phyloP scores from a whole-genome alignment of 2,329 filamentous ascomycete genomes.

The Penicillium occitanis region DNA sequence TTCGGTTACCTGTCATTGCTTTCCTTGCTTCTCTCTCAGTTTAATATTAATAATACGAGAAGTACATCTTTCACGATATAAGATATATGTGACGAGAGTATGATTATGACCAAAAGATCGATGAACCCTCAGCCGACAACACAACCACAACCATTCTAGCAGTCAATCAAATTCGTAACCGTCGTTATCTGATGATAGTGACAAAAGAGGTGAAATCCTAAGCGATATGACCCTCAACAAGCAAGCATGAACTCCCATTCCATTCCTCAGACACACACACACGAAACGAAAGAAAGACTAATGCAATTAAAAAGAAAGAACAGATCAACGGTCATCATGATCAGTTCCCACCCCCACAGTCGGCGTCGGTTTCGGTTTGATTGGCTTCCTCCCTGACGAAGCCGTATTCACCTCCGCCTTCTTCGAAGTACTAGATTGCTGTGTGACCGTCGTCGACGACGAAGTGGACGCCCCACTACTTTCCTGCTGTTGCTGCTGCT shows the following conservation, averaged over 20 bases:
- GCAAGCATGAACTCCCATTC: constrained; percentile 5
- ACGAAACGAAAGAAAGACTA: constrained; percentile 1
- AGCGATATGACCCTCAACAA: background rate
- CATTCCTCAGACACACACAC: background rate
- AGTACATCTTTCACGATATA: background rate
- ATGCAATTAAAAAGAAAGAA: background rate
- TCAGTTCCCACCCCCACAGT: constrained; percentile 20
- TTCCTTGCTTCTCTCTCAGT: background rate
- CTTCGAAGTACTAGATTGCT: background rate
- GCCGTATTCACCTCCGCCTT: constrained; percentile 13
- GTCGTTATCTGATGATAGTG: background rate
- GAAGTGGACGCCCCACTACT: background rate
- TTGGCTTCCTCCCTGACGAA: constrained; percentile 17
- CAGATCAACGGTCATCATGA: background rate
- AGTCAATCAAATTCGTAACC: constrained; percentile 1
- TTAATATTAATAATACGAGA: constrained; percentile 9
- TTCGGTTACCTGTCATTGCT: background rate
- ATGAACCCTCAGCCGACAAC: background rate
- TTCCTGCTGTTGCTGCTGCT: constrained; percentile 13
- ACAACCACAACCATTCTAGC: background rate
- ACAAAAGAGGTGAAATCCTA: constrained; percentile 6
- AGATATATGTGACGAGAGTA: background rate
- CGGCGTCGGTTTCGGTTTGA: constrained; percentile 20
- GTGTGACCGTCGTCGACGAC: constrained; percentile 3
- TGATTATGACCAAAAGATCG: background rate